A percentile compares a stretch with the other conserved stretches of the same genome.
phyloP scores from a whole-genome alignment of 805 yeast species.

The Hyphopichia homilentoma region DNA sequence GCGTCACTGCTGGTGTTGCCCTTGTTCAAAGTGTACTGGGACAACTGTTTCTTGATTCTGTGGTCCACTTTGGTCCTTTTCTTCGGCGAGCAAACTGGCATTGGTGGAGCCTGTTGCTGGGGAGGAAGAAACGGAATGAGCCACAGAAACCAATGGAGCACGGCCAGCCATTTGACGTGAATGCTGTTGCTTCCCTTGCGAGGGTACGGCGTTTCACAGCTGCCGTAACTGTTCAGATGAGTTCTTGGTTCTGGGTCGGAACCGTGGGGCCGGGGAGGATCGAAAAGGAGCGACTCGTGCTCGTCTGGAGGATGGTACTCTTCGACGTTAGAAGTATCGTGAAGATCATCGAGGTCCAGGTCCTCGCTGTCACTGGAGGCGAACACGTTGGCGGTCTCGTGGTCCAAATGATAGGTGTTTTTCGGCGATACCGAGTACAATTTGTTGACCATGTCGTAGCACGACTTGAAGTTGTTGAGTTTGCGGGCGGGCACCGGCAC shows the following conservation, averaged over 20 bases:
- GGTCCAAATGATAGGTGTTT: constrained; percentile 33
- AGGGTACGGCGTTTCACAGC: no score
- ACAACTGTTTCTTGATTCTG: constrained; percentile 13
- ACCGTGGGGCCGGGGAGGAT: background rate
- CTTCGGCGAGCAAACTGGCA: constrained; percentile 4
- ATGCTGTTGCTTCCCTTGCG: background rate
- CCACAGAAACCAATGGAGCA: constrained; percentile 19
- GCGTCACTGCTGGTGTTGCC: no score
- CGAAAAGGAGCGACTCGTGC: background rate
- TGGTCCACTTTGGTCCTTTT: constrained; percentile 7
- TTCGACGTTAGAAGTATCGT: background rate
- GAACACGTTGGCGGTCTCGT: constrained; percentile 20
- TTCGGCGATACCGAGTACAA: constrained; percentile 39
- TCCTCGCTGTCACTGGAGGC: constrained; percentile 10
- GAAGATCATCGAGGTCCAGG: background rate
- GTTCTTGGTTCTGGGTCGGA: constrained; percentile 1
- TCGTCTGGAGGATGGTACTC: constrained; percentile 1
- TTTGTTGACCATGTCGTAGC: constrained; percentile 28
- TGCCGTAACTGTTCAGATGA: constrained; percentile 1
- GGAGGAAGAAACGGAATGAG: constrained; percentile 16
- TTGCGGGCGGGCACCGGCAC: background rate
- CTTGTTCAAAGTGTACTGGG: constrained; percentile 16
- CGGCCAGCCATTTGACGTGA: no score
- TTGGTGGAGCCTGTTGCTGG: constrained; percentile 5
- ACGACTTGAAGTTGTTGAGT: constrained; percentile 12